These are phyloP conservation scores for Stephania yunnanensis DNA, from an alignment of 164 flowering plant species.

Conservation along the genomic window DNA sequence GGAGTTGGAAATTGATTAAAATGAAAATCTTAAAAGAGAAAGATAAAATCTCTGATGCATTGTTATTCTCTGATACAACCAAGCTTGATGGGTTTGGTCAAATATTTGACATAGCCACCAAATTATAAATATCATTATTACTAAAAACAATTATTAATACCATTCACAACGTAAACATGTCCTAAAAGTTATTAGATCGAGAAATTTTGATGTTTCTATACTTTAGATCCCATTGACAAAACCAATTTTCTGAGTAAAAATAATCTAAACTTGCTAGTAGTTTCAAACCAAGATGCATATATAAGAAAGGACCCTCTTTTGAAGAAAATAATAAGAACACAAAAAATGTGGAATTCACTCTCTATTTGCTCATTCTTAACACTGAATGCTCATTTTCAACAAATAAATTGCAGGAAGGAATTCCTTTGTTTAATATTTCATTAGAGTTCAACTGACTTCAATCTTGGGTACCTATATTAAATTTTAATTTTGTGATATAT, in stretches of 20 bases:
- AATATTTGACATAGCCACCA: no score
- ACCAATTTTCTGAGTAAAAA: neutral
- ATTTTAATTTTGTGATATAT: no score
- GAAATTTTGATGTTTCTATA: neutral
- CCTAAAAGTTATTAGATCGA: neutral
- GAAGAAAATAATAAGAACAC: no score
- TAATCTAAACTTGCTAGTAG: neutral
- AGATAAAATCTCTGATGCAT: neutral
- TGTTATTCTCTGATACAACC: neutral
- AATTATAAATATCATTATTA: no score
- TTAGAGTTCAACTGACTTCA: no score
- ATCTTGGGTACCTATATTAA: no score
- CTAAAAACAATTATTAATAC: neutral
- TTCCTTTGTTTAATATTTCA: no score
- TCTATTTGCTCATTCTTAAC: neutral
- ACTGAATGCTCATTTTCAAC: no score
- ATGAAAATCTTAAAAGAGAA: neutral
- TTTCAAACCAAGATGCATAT: neutral
- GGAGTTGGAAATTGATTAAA: conserved; percentile 5
- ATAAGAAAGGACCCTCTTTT: neutral
- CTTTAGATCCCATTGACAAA: neutral
- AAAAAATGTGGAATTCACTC: no score
- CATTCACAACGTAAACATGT: neutral
- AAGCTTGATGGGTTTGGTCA: no score
- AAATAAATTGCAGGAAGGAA: no score